Evolutionary conservation across 208 protist species (phyloP), one percentile per base, ranked within the genome.

Genomic region (Naegleria lovaniensis): DNA sequence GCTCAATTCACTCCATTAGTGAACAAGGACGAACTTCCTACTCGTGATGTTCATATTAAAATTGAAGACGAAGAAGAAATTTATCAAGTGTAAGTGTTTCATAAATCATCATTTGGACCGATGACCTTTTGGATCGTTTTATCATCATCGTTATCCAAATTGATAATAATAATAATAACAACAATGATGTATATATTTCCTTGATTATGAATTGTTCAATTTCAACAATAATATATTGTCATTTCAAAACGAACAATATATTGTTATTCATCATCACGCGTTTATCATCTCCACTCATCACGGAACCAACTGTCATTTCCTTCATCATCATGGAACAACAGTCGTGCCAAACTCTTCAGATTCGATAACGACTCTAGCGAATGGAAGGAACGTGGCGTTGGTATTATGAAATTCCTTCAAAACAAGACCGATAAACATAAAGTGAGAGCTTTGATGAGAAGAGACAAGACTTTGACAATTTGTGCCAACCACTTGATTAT

Each of bases 401-500:
- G 96, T 90, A 91, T 94, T 38, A 90, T 97, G n/a, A 95, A 94
- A 85, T 93, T 97, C 86, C 86, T 97, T 19, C 89, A 96, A 93
- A 84, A 97, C 91, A 95, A 95, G 90, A 91, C 93, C 13, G 94
- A 90, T 16, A 89, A 38, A 5, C 86, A 91, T 0, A 96, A 93
- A 90, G 92, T 96, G 36, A 92, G 96, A 58, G 40, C 97, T n/a
- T 92, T 97, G 16, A 97, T 97, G 95, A 94, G 96, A 85, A 92
- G 95, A 40, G 96, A 97, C 41, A 95, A 97, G 92, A 97, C 94
- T 7, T 88, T 96, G n/a, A 97, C 97, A 92, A 93, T 97, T 83
- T 97, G 96, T 94, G 93, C 94, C 40, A 97, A 97, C 93, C 96
- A 97, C 83, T 92, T 90, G 94, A 75, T 95, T 33, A 25, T 51